phyloP scores from a whole-genome alignment of 2,329 filamentous ascomycete species.

The Hypoxylon sp. region DNA sequence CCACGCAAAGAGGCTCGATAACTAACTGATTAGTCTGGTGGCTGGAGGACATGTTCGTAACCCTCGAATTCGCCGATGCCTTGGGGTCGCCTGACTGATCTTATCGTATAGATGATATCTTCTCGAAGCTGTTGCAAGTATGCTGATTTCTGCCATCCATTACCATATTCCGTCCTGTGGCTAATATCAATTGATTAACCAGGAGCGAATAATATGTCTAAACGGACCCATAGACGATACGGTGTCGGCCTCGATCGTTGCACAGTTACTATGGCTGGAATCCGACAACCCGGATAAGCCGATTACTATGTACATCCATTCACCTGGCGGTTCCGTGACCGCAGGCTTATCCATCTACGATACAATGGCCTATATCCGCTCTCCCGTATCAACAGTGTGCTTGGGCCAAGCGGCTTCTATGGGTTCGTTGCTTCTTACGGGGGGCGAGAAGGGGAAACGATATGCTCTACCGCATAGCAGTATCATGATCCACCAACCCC shows the following conservation, averaged over 20 bases:
- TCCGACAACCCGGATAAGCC: conserved; percentile 95
- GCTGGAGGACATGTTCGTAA: conserved; percentile 81
- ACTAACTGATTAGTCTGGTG: conserved; percentile 72
- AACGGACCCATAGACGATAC: conserved; percentile 93
- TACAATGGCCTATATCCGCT: conserved; percentile 97
- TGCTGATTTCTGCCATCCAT: conserved; percentile 43
- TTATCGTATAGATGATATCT: conserved; percentile 77
- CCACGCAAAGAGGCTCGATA: conserved; percentile 10
- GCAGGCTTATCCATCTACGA: conserved; percentile 95
- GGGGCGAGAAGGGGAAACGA: conserved; percentile 86
- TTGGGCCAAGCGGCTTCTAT: conserved; percentile 95
- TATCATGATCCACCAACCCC: conserved; percentile 98
- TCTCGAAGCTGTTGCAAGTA: conserved; percentile 84
- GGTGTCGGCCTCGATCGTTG: conserved; percentile 92
- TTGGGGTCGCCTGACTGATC: conserved; percentile 45
- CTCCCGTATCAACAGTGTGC: conserved; percentile 94
- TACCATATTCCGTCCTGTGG: conserved; percentile 31
- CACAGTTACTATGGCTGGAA: conserved; percentile 97
- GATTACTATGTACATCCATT: conserved; percentile 98
- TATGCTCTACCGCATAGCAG: conserved; percentile 93
- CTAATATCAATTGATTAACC: conserved; percentile 7
- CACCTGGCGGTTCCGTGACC: conserved; percentile 91
- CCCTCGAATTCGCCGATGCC: conserved; percentile 15
- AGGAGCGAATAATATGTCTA: conserved; percentile 94
- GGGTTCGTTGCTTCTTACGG: conserved; percentile 90